Percentiles rank a stretch among this genome's conserved stretches.
Evolutionary conservation across 2,329 filamentous ascomycete species (phyloP).

Genomic region (Beauveria caledonica): DNA sequence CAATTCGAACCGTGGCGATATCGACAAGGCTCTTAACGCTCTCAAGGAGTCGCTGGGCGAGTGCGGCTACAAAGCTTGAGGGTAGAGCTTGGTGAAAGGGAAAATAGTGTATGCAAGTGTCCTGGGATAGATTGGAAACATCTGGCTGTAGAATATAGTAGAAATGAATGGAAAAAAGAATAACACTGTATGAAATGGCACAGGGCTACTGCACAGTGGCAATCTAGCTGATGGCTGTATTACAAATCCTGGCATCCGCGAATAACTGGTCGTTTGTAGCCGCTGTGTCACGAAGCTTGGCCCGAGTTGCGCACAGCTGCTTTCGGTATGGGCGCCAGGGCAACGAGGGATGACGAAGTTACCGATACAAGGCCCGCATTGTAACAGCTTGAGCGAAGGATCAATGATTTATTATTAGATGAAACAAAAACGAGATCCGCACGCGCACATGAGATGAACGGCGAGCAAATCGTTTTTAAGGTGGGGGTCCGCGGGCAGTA

Average conservation of each 20-base stretch:
- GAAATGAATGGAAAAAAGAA: background rate
- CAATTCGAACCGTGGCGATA: constrained; percentile 69
- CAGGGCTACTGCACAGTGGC: background rate
- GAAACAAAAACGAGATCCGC: background rate
- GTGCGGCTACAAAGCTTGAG: constrained; percentile 47
- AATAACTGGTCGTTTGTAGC: background rate
- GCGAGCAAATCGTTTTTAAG: background rate
- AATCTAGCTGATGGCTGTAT: background rate
- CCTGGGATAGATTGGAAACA: background rate
- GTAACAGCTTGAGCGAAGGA: background rate
- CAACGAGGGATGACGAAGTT: background rate
- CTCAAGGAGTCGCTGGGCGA: constrained; percentile 68
- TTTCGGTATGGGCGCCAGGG: background rate
- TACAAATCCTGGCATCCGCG: background rate
- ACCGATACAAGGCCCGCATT: background rate
- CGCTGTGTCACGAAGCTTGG: background rate
- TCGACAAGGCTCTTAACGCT: constrained; percentile 75
- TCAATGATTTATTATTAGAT: background rate
- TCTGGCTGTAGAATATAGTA: constrained; percentile 1
- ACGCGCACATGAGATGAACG: background rate
- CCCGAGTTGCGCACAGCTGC: background rate
- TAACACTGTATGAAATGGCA: background rate
- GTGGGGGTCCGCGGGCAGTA: background rate
- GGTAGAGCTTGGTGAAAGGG: background rate
- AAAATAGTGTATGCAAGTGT: background rate